A percentile compares a stretch with the other conserved stretches of the same genome.
These are phyloP conservation scores for Suhomyces kilbournensis DNA, from an alignment of 805 yeast species.

Conservation along the genomic window DNA sequence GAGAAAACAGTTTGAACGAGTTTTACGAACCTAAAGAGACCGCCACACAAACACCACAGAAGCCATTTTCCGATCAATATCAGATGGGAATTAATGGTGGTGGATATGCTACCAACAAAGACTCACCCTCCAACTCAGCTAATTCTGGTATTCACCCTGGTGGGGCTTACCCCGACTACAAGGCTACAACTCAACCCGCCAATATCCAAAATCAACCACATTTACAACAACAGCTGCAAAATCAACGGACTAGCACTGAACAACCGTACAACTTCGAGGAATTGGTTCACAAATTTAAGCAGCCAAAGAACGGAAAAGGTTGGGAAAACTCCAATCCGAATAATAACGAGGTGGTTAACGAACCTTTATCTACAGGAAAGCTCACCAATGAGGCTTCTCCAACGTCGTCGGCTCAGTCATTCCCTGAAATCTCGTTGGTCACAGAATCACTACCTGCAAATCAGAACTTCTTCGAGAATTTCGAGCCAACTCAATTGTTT, in stretches of 20 bases:
- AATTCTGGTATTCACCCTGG: constrained; percentile 28
- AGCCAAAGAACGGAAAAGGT: constrained; percentile 7
- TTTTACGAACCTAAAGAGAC: constrained; percentile 10
- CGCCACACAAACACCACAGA: not conserved
- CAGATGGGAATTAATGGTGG: not conserved
- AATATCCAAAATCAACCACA: not conserved
- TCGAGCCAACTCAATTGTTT: constrained; percentile 57
- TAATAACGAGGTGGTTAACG: constrained; percentile 3
- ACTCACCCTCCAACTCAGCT: constrained; percentile 9
- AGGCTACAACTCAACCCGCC: not conserved
- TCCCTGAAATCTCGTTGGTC: constrained; percentile 55
- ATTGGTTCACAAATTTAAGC: constrained; percentile 33
- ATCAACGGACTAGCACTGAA: constrained; percentile 2
- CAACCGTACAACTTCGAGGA: constrained; percentile 26
- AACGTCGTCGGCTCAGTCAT: constrained; percentile 32
- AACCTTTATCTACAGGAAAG: constrained; percentile 4
- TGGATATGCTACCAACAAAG: not conserved
- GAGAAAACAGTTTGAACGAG: constrained; percentile 14
- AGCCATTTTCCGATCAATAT: constrained; percentile 1
- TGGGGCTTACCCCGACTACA: constrained; percentile 18
- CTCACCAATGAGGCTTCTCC: constrained; percentile 29
- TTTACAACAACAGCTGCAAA: not conserved
- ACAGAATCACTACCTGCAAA: constrained; percentile 50
- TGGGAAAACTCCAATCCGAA: not conserved
- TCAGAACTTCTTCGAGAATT: constrained; percentile 45